Percentiles rank a stretch among this genome's conserved stretches.
phyloP scores from a whole-genome alignment of 768 basidiomycete species.

The Lactifluus hygrophoroides region DNA sequence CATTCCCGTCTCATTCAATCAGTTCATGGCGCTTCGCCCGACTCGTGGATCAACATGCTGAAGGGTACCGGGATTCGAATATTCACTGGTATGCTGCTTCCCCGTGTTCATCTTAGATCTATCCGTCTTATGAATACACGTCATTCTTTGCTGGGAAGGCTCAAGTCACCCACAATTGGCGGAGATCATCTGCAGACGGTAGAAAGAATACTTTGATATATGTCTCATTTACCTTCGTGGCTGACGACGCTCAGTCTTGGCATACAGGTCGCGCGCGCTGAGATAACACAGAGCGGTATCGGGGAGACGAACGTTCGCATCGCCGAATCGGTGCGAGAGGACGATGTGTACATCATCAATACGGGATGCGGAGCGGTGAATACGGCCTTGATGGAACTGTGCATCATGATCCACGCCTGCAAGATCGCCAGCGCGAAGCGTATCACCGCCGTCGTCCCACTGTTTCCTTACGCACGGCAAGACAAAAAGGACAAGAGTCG shows the following conservation, averaged over 20 bases:
- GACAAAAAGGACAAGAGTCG: constrained; percentile 99
- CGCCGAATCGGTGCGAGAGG: constrained; percentile 91
- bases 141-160: constrained; percentile 38
- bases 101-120: background rate
- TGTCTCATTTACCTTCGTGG: background rate
- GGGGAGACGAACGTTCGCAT: constrained; percentile 91
- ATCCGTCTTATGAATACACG: background rate
- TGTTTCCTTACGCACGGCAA: constrained; percentile 95
- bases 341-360: constrained; percentile 98
- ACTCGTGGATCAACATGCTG: constrained; percentile 33
- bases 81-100: constrained; percentile 40
- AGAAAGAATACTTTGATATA: constrained; percentile 23
- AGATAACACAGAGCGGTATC: constrained; percentile 80
- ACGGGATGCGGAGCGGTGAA: constrained; percentile 83
- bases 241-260: constrained; percentile 57
- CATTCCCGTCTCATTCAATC: background rate
- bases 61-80: constrained; percentile 51
- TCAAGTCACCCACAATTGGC: constrained; percentile 95
- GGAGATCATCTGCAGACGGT: constrained; percentile 90
- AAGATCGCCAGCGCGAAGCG: constrained; percentile 98
- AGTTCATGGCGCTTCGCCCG: constrained; percentile 24
- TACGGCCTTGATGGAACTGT: constrained; percentile 93
- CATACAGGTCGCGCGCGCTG: constrained; percentile 77
- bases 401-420: constrained; percentile 99
- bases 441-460: constrained; percentile 96